These are phyloP conservation scores for Calonectria hawksworthii DNA, from an alignment of 2,329 filamentous ascomycete species.

Conservation along the genomic window DNA sequence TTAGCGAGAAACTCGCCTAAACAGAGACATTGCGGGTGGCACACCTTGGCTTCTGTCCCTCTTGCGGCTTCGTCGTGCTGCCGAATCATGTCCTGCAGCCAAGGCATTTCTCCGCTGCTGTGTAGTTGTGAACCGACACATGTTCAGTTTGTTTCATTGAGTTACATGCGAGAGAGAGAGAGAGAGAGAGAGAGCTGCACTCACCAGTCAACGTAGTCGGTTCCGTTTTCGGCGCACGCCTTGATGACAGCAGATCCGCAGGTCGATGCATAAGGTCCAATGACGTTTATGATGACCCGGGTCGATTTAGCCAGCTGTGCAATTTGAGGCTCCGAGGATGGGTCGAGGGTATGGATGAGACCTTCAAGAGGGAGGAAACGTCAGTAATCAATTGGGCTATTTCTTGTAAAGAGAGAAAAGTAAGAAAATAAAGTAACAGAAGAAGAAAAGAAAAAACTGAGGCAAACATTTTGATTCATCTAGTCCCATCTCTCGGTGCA, in stretches of 20 bases:
- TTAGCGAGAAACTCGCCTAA: background rate
- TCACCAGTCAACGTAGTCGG: conserved; percentile 41
- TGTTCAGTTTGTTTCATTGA: background rate
- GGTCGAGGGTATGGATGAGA: conserved; percentile 8
- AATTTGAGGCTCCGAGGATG: conserved; percentile 1
- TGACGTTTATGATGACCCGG: conserved; percentile 25
- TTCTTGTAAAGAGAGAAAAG: background rate
- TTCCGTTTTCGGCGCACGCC: conserved; percentile 38
- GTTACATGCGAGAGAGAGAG: background rate
- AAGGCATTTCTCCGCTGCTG: conserved; percentile 38
- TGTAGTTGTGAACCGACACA: no score
- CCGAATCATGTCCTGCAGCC: conserved; percentile 33
- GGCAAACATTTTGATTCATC: background rate
- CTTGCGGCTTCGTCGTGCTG: conserved; percentile 26
- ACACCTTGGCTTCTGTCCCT: conserved; percentile 29
- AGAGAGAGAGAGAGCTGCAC: background rate
- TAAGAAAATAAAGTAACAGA: background rate
- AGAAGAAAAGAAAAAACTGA: conserved; percentile 11
- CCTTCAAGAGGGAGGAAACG: background rate
- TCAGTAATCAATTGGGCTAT: background rate
- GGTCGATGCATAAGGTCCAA: conserved; percentile 33
- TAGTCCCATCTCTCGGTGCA: conserved; percentile 61
- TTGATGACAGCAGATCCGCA: conserved; percentile 35
- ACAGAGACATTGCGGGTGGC: background rate
- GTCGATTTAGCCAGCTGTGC: background rate